phyloP scores from a whole-genome alignment of 768 basidiomycete species.

The Lentinus tigrinus region DNA sequence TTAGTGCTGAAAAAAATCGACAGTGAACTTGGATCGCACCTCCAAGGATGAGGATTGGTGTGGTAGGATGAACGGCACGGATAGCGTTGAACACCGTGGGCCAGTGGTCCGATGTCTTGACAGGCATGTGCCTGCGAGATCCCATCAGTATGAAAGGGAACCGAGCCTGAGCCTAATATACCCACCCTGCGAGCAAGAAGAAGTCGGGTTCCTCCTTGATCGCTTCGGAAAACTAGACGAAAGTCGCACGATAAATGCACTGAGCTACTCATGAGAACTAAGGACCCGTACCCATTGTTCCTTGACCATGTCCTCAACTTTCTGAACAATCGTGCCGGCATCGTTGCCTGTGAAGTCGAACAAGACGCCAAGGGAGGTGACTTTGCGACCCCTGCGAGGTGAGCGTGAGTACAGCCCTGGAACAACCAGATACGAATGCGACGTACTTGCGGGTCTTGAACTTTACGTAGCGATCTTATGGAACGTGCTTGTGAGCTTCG shows the following conservation, averaged over 20 bases:
- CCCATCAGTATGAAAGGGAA: not conserved
- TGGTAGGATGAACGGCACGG: constrained; percentile 66
- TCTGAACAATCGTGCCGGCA: constrained; percentile 71
- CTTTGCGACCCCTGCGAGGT: constrained; percentile 52
- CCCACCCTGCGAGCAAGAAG: constrained; percentile 71
- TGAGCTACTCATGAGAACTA: too few relatives aligned
- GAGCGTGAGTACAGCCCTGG: not conserved
- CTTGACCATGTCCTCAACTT: constrained; percentile 71
- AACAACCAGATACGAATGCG: not conserved
- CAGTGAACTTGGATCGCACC: constrained; percentile 33
- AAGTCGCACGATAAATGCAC: too few relatives aligned
- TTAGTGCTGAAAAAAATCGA: too few relatives aligned
- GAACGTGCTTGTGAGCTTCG: not conserved
- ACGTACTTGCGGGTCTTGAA: constrained; percentile 72
- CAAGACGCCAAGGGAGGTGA: constrained; percentile 80
- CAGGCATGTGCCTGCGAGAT: constrained; percentile 74
- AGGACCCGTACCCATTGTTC: constrained; percentile 62
- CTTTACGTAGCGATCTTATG: constrained; percentile 58
- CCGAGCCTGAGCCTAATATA: too few relatives aligned
- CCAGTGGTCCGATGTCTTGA: constrained; percentile 64
- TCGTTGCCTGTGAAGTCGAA: constrained; percentile 76
- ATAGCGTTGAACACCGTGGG: constrained; percentile 71
- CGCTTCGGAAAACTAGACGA: constrained; percentile 65
- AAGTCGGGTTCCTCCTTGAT: constrained; percentile 81
- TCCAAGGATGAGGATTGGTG: constrained; percentile 83